Base-by-base conservation (phyloP, 257 asterid species). In the Plantago elongata region DNA sequence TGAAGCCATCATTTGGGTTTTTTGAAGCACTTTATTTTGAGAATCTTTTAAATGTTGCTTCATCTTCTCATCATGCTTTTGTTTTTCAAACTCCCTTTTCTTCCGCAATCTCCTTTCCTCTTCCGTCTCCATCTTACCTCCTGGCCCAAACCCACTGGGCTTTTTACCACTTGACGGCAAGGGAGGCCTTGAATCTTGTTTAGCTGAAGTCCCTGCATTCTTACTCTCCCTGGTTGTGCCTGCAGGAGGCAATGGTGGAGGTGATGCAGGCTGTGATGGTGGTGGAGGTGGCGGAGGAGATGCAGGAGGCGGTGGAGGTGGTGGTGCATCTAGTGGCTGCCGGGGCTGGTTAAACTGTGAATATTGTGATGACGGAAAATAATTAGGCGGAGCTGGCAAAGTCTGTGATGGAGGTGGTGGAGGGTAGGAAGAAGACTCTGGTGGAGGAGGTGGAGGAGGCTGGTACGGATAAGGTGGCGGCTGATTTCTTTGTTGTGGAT, bases 51-150 rank as follows among this genome's bases (percentile, higher is more conserved):
- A 40, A 51, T 86, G 93, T 47, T 86, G 98, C 78, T 77, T 89
- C 55, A 79, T 75, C 69, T 82, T 91, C 75, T 84, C 98, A 16
- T 86, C 95, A 61, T 91, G 94, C 81, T 79, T 84, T 73, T 77
- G 86, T 74, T 79, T 88, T 72, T 92, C 97, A n/a, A 70, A 81
- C 52, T 89, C 96, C 71, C 75, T 79, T 78, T 74, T 89, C 79
- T 86, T 86, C 66, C 96, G 76, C 77, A 80, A 37, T 78, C 97
- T 86, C 70, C 97, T 84, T 77, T 92, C 99, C 30, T 86, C 97
- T 77, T 89, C 99, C 7, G 89, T 87, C 85, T 93, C 97, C 61
- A 67, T 79, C 72, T 86, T 79, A 65, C 78, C 80, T 27, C 67
- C 57, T 51, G 69, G 78, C 13, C 74, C 90, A 29, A 60, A 83